phyloP scores from a whole-genome alignment of 2,329 filamentous ascomycete species.

The Fusarium tupiense region DNA sequence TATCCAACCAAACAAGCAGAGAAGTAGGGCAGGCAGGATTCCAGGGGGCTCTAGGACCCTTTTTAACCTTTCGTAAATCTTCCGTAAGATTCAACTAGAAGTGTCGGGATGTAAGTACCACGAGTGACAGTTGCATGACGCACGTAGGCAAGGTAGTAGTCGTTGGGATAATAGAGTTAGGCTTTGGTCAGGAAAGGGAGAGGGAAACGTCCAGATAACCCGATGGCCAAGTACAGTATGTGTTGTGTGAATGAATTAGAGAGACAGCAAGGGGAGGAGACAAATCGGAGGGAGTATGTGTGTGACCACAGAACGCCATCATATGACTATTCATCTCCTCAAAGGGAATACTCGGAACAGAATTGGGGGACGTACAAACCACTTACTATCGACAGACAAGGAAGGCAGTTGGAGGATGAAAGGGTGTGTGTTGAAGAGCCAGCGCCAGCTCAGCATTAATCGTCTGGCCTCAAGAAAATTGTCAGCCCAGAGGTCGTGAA shows the following conservation, averaged over 20 bases:
- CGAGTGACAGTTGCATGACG: constrained; percentile 36
- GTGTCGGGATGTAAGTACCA: background rate
- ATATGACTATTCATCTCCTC: constrained; percentile 28
- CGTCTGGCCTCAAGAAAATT: constrained; percentile 20
- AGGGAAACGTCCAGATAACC: background rate
- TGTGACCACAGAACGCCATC: constrained; percentile 31
- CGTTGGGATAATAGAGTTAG: constrained; percentile 8
- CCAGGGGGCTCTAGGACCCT: constrained; percentile 11
- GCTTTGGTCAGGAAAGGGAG: constrained; percentile 5
- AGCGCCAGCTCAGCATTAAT: constrained; percentile 17
- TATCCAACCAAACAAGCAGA: constrained; percentile 31
- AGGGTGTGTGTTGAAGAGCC: constrained; percentile 24
- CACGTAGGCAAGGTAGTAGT: constrained; percentile 11
- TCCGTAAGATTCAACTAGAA: constrained; percentile 18
- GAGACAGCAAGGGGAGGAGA: background rate
- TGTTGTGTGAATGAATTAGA: constrained; percentile 2
- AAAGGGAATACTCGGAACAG: constrained; percentile 27
- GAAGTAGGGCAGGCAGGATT: background rate
- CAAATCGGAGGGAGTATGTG: constrained; percentile 14
- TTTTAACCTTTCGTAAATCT: constrained; percentile 32
- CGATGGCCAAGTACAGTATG: background rate
- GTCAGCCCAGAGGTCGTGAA: constrained; percentile 17
- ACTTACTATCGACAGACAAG: constrained; percentile 4
- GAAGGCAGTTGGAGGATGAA: constrained; percentile 7
- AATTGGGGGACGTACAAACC: constrained; percentile 26